A percentile compares a stretch with the other conserved stretches of the same genome.
Conservation (phyloP, 768 basidiomycete genomes). For the Mycena venus region DNA sequence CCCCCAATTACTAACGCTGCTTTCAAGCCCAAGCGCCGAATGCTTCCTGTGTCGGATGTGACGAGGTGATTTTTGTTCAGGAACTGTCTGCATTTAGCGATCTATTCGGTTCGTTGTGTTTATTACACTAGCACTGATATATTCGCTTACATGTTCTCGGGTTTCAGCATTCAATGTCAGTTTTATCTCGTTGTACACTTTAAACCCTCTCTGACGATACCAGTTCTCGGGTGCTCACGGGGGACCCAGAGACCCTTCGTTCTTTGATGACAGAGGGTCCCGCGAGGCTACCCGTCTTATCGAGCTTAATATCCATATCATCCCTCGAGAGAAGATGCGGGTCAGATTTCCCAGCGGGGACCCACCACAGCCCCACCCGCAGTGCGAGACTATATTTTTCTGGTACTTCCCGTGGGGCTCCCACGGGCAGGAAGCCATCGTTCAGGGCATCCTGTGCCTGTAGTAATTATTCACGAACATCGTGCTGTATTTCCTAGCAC, state of each 20-base stretch:
- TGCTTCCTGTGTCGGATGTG: constrained; percentile 7
- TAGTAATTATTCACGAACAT: no score
- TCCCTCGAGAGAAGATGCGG: constrained; percentile 47
- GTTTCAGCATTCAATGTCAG: constrained; percentile 64
- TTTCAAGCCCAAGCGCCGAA: constrained; percentile 12
- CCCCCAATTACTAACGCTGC: background rate
- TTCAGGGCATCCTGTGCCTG: no score
- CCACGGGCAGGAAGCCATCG: constrained; percentile 55
- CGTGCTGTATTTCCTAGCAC: no score
- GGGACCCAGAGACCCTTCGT: constrained; percentile 55
- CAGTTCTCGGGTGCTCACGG: constrained; percentile 52
- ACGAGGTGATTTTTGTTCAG: no score
- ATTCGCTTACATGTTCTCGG: background rate
- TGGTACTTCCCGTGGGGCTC: constrained; percentile 57
- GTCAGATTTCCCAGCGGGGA: constrained; percentile 40
- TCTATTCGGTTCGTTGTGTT: constrained; percentile 54
- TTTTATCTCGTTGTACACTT: constrained; percentile 6
- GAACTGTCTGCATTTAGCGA: constrained; percentile 51
- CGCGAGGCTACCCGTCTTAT: constrained; percentile 77
- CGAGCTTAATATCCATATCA: constrained; percentile 65
- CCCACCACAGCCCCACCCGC: constrained; percentile 37
- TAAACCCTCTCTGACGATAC: background rate
- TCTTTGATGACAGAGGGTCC: constrained; percentile 70
- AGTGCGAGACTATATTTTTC: constrained; percentile 63
- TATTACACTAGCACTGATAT: background rate